Evolutionary conservation across 2,329 filamentous ascomycete genomes (phyloP), one percentile per base, ranked within the genome.

Genomic region (Daldinia eschscholtzii): DNA sequence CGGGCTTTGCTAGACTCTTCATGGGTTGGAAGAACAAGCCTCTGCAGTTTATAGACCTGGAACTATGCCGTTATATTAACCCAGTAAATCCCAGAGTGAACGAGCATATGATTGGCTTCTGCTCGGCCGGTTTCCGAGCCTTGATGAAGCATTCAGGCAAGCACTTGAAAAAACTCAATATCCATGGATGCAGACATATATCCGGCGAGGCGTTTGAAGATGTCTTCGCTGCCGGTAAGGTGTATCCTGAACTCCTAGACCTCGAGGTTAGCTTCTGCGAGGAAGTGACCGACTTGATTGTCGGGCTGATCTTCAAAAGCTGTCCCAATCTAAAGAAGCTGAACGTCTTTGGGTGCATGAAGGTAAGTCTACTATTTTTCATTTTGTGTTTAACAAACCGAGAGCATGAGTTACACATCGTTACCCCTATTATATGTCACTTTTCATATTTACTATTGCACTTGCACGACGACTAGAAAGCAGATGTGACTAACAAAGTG

Each of bases 121-220:
- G 91, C 59, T 91, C 89, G 0, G 81, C 86, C 5, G 94, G 92
- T 0, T 95, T 98, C 81, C 83, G 86, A 71, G 92, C 93, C 0
- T 81, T 98, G 48, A 97, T 98, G 93, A 81, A 83, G 0, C 95
- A 98, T 77, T 97, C 94, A 0, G 92, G 93, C 3, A 77, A 81
- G 1, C 83, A 81, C 10, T 80, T 98, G 1, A 84, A 85, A 66
- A 83, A 86, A 44, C 83, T 98, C 37, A 92, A 97, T 76, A 83
- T 98, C n/a, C 88, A 93, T 13, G 92, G 91, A 0, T 97, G 93
- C 76, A 91, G 95, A 2, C 92, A 97, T 78, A 94, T 98, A 70
- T 86, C 88, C 1, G 84, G 86, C 37, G 81, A 87, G 15, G 89
- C 92, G 0, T 94, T 97, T 66, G 89, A 93, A 69, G 86, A 90